phyloP scores from a whole-genome alignment of 78 protist species.

The Dictyostelium capitatum region DNA sequence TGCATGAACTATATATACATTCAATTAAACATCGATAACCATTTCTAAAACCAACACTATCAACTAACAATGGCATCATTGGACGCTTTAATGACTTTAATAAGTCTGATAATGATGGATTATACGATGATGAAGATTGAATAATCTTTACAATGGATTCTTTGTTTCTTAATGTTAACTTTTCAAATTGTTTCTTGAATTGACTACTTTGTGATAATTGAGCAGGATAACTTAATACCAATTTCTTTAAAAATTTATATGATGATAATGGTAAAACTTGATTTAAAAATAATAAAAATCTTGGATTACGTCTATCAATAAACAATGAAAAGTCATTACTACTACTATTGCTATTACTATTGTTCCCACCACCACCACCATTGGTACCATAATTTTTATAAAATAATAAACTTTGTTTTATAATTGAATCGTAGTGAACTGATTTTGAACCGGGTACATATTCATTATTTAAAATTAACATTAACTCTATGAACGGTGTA shows the following conservation, averaged over 20 bases:
- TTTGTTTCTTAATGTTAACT: neutral
- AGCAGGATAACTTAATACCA: neutral
- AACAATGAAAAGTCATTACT: slow-evolving; percentile 1
- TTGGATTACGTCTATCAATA: slow-evolving; percentile 2
- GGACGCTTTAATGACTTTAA: slow-evolving; percentile 7
- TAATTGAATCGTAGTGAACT: neutral
- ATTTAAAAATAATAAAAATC: neutral
- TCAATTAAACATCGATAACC: neutral
- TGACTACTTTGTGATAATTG: neutral
- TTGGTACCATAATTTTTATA: slow-evolving; percentile 2
- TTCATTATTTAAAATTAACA: slow-evolving; percentile 31
- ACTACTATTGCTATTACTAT: neutral
- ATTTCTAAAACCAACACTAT: slow-evolving; percentile 5
- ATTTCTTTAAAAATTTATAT: slow-evolving; percentile 25
- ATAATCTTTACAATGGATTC: slow-evolving; percentile 18
- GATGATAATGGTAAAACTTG: slow-evolving; percentile 20
- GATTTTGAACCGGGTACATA: neutral
- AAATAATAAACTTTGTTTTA: slow-evolving; percentile 21
- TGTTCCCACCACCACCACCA: neutral
- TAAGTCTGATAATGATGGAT: neutral
- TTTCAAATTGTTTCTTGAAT: neutral
- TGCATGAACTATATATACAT: neutral
- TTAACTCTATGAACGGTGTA: neutral
- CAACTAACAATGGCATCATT: neutral
- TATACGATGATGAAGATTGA: neutral